Evolutionary conservation across 2,329 filamentous ascomycete species (phyloP).

Genomic region (Neurospora crassa): DNA sequence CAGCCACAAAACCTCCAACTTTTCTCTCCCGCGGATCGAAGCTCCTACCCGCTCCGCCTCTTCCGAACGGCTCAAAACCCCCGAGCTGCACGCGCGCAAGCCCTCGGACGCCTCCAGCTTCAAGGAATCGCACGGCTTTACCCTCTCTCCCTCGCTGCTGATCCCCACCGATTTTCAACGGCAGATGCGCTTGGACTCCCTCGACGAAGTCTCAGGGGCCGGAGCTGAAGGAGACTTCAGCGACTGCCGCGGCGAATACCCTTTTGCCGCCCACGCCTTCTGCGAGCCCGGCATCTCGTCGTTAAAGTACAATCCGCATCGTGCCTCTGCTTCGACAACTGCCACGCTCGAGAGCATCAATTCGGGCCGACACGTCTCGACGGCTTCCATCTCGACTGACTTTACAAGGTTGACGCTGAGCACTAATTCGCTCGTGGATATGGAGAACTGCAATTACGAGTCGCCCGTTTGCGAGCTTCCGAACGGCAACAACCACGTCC

Average conservation of each 20-base stretch:
- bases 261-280: slow-evolving; percentile 20
- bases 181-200: slow-evolving; percentile 29
- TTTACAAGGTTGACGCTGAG: slow-evolving; percentile 45
- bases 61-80: slow-evolving; percentile 15
- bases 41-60: slow-evolving; percentile 9
- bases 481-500: slow-evolving; percentile 13
- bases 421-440: slow-evolving; percentile 32
- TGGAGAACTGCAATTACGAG: slow-evolving; percentile 18
- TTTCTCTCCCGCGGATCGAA: slow-evolving; percentile 38
- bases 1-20: slow-evolving; percentile 33
- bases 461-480: slow-evolving; percentile 1
- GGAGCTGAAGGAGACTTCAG: slow-evolving; percentile 22
- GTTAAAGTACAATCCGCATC: slow-evolving; percentile 24
- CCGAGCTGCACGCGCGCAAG: slow-evolving; percentile 26
- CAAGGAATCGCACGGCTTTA: slow-evolving; percentile 49
- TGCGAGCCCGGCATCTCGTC: slow-evolving; percentile 27
- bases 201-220: slow-evolving; percentile 16
- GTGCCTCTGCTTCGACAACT: slow-evolving; percentile 47
- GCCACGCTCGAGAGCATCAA: slow-evolving; percentile 37
- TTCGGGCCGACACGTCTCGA: slow-evolving; percentile 43
- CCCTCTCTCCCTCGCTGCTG: slow-evolving; percentile 51
- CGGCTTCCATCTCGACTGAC: slow-evolving; percentile 42
- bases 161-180: slow-evolving; percentile 51
- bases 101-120: slow-evolving; percentile 44
- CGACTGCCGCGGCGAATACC: slow-evolving; percentile 22